phyloP scores from a whole-genome alignment of 2,329 filamentous ascomycete species.

The Penicillium glabrum region DNA sequence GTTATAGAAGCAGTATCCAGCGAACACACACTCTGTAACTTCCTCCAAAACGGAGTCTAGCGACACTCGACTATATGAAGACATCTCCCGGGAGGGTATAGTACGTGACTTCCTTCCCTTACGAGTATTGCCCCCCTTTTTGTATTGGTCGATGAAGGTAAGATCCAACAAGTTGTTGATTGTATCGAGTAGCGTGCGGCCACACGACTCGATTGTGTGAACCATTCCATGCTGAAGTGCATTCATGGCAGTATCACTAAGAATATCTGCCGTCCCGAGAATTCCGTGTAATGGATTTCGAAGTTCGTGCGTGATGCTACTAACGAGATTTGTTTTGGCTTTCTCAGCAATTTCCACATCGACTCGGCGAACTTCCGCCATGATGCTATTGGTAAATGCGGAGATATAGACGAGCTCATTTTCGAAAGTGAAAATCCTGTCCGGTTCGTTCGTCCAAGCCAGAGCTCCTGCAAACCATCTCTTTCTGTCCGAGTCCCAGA shows the following conservation, averaged over 20 bases:
- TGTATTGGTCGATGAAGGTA: constrained; percentile 23
- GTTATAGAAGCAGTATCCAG: constrained; percentile 25
- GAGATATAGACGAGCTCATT: constrained; percentile 28
- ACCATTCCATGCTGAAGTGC: constrained; percentile 31
- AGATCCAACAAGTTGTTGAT: constrained; percentile 38
- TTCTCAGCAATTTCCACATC: constrained; percentile 28
- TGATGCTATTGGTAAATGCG: constrained; percentile 32
- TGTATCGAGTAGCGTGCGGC: constrained; percentile 41
- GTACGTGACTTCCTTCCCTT: neutral
- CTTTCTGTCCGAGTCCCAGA: constrained; percentile 29
- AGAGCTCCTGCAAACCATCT: constrained; percentile 29
- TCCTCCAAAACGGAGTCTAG: constrained; percentile 25
- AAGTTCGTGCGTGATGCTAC: constrained; percentile 35
- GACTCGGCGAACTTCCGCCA: constrained; percentile 31
- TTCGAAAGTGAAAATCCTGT: constrained; percentile 23
- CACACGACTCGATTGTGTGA: constrained; percentile 40
- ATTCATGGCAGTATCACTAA: constrained; percentile 30
- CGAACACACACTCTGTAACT: constrained; percentile 26
- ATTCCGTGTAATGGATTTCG: constrained; percentile 37
- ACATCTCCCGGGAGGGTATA: neutral
- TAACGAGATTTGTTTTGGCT: constrained; percentile 33
- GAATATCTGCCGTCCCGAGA: constrained; percentile 30
- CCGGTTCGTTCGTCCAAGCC: constrained; percentile 29
- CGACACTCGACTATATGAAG: constrained; percentile 7
- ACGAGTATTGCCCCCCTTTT: constrained; percentile 1